A percentile compares a stretch with the other conserved stretches of the same genome.
Evolutionary conservation across 2,329 filamentous ascomycete species (phyloP).

Genomic region (Kalmusia sp.): DNA sequence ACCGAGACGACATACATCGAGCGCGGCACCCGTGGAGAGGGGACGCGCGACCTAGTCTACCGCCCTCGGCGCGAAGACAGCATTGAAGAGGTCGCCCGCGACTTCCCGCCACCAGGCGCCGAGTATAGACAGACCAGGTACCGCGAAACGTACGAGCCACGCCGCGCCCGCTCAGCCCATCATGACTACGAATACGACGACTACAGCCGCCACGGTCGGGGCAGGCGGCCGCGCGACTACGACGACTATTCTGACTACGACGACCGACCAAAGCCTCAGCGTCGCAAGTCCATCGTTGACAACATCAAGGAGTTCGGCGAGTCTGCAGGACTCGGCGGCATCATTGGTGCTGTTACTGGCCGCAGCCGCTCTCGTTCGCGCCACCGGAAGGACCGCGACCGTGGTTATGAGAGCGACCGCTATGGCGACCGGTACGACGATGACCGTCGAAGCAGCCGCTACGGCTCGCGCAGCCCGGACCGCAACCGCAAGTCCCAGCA

Average conservation of each 20-base stretch:
- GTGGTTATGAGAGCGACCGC: constrained; percentile 56
- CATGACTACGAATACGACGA: constrained; percentile 65
- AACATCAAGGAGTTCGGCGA: constrained; percentile 61
- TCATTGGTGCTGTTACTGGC: constrained; percentile 58
- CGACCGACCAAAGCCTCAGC: constrained; percentile 52
- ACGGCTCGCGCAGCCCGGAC: constrained; percentile 59
- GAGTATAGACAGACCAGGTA: constrained; percentile 55
- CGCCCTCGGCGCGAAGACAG: constrained; percentile 72
- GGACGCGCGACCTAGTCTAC: constrained; percentile 57
- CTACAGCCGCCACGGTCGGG: constrained; percentile 48
- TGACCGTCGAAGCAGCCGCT: constrained; percentile 50
- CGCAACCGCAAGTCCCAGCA: constrained; percentile 68
- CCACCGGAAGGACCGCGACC: constrained; percentile 59
- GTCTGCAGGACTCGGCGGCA: constrained; percentile 64
- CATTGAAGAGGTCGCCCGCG: constrained; percentile 83
- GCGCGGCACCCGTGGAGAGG: constrained; percentile 53
- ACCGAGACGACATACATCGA: constrained; percentile 59
- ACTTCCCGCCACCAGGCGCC: constrained; percentile 76
- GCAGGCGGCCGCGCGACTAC: constrained; percentile 55
- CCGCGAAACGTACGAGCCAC: constrained; percentile 57
- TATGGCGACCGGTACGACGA: constrained; percentile 36
- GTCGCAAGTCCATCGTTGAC: constrained; percentile 66
- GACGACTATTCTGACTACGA: constrained; percentile 57
- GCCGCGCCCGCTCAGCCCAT: constrained; percentile 71
- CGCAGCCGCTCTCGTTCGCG: constrained; percentile 68